A percentile compares a stretch with the other conserved stretches of the same genome.
Conservation (phyloP, 2,329 filamentous ascomycete species). For the Pseudocercospora fijiensis region DNA sequence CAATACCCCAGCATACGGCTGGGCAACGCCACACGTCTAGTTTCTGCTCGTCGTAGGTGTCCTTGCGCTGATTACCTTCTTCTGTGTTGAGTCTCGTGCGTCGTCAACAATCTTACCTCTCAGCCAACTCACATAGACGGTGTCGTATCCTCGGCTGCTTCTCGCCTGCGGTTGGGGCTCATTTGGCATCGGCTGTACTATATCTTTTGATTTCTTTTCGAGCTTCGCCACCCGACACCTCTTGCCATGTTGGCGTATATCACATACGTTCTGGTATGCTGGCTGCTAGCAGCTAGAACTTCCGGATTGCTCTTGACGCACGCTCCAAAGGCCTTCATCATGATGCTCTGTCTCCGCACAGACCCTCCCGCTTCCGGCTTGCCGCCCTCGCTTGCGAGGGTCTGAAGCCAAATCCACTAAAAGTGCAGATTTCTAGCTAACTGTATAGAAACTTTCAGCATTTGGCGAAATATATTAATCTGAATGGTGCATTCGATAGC, state of each 20-base stretch:
- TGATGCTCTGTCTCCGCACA: conserved; percentile 35
- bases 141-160: conserved; percentile 32
- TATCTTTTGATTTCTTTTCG: conserved; percentile 38
- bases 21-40: conserved; percentile 34
- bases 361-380: no score
- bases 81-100: conserved; percentile 34
- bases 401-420: background rate
- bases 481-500: no score
- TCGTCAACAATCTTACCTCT: conserved; percentile 31
- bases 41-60: conserved; percentile 35
- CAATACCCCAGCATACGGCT: conserved; percentile 37
- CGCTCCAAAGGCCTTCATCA: conserved; percentile 40
- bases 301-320: conserved; percentile 43
- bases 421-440: no score
- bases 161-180: conserved; percentile 36
- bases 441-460: no score
- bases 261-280: conserved; percentile 37
- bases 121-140: conserved; percentile 29
- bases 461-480: no score
- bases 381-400: conserved; percentile 22
- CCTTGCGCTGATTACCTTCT: conserved; percentile 32
- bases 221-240: conserved; percentile 36
- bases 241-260: conserved; percentile 39
- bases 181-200: conserved; percentile 38
- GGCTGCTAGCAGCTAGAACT: conserved; percentile 39